Percentiles rank a stretch among this genome's conserved stretches.
Conservation (phyloP, 225 moss, liverwort and hornwort genomes). For the Bryum argenteum region DNA sequence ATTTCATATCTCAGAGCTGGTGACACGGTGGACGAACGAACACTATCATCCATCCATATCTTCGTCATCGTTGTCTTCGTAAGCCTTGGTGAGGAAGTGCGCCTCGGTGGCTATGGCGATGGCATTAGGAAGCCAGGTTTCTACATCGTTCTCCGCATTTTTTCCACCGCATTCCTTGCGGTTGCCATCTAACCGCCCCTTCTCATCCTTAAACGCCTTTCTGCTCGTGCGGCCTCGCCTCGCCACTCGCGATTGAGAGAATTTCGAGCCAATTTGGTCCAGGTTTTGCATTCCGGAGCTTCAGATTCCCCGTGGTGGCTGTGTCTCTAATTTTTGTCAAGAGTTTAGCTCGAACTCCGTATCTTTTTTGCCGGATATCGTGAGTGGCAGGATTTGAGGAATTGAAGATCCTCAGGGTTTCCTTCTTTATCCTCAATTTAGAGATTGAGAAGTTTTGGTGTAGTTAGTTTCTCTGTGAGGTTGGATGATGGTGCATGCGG, state of each 20-base stretch:
- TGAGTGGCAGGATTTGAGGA: slow-evolving; percentile 23
- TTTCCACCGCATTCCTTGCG: slow-evolving; percentile 11
- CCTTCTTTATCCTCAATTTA: not conserved
- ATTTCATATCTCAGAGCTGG: not conserved
- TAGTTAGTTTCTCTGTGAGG: not conserved
- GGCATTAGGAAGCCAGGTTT: slow-evolving; percentile 19
- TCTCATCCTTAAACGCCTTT: not conserved
- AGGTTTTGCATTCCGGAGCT: not conserved
- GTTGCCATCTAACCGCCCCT: not conserved
- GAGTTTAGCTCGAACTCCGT: slow-evolving; percentile 15
- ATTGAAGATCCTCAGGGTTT: not conserved
- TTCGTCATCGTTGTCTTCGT: slow-evolving; percentile 17
- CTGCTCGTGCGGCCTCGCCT: not conserved
- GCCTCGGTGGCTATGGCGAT: slow-evolving; percentile 31
- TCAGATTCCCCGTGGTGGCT: slow-evolving; percentile 8
- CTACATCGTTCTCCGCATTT: slow-evolving; percentile 17
- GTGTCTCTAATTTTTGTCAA: not conserved
- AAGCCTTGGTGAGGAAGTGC: not conserved
- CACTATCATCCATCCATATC: slow-evolving; percentile 17
- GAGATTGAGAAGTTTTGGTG: slow-evolving; percentile 10
- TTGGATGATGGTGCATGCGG: slow-evolving; percentile 35
- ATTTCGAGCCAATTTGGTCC: slow-evolving; percentile 13
- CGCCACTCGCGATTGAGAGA: not conserved
- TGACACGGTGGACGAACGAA: not conserved
- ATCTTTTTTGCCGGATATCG: not conserved